phyloP scores from a whole-genome alignment of 2,329 filamentous ascomycete species.

The Curvularia sp. region DNA sequence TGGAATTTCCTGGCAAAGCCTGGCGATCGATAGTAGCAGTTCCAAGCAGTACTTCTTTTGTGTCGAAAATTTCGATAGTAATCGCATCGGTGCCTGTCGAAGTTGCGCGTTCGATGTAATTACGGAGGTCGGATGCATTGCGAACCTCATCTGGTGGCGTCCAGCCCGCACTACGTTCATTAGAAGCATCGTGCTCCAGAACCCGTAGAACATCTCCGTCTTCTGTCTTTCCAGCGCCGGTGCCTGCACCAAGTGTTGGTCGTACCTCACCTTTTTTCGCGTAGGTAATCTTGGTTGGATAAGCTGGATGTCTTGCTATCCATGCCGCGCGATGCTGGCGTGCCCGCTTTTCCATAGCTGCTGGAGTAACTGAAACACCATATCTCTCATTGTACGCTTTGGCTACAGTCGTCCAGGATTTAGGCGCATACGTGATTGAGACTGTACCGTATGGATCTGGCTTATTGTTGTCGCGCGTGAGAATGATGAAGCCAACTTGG shows the following conservation, averaged over 20 bases:
- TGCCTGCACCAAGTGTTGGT: background rate
- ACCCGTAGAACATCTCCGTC: background rate
- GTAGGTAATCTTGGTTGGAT: constrained; percentile 17
- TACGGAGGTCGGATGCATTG: constrained; percentile 9
- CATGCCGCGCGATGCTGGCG: constrained; percentile 13
- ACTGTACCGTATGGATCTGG: constrained; percentile 15
- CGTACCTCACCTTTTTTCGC: constrained; percentile 3
- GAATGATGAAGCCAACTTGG: constrained; percentile 22
- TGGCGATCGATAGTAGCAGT: background rate
- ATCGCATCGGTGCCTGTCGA: background rate
- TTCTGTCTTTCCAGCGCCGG: background rate
- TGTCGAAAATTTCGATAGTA: constrained; percentile 7
- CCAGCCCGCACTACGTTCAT: constrained; percentile 10
- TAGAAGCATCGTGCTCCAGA: background rate
- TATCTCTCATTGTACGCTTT: constrained; percentile 19
- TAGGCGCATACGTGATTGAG: constrained; percentile 17
- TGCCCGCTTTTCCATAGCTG: constrained; percentile 23
- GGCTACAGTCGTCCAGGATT: constrained; percentile 15
- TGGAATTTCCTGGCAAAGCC: constrained; percentile 2
- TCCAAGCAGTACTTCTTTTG: background rate
- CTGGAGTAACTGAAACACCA: constrained; percentile 4
- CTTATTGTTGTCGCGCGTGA: constrained; percentile 22
- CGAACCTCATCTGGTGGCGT: constrained; percentile 14
- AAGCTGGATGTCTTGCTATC: constrained; percentile 11
- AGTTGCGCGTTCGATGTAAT: constrained; percentile 1